phyloP scores from a whole-genome alignment of 2,329 filamentous ascomycete genomes.

The Trichoderma koningiopsis region DNA sequence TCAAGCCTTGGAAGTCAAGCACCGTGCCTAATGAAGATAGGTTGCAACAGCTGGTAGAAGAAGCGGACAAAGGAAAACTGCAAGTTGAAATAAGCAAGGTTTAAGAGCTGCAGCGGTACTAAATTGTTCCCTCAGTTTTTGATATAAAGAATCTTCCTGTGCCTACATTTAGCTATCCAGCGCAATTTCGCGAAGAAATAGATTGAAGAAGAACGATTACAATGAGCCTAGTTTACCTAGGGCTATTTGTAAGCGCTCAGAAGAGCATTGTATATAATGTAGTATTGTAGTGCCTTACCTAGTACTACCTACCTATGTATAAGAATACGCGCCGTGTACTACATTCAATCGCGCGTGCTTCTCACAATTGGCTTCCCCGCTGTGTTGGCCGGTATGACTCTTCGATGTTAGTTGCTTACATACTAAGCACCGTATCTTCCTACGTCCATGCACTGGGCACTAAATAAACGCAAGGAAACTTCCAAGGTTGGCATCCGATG shows the following conservation, averaged over 20 bases:
- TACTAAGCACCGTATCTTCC: neutral
- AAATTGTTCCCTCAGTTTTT: neutral
- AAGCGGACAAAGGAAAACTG: conserved; percentile 7
- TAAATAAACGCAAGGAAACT: neutral
- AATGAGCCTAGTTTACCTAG: neutral
- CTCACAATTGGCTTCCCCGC: too few relatives aligned
- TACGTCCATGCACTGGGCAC: neutral
- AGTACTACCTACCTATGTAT: too few relatives aligned
- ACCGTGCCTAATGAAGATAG: neutral
- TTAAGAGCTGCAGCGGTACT: neutral
- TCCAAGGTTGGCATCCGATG: neutral
- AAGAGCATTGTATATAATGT: too few relatives aligned
- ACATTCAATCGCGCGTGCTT: too few relatives aligned
- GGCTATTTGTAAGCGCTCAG: neutral
- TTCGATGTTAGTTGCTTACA: neutral
- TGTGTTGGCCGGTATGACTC: neutral
- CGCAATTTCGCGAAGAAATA: neutral
- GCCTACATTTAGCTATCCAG: too few relatives aligned
- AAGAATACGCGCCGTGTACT: neutral
- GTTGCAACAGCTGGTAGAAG: neutral
- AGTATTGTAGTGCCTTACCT: too few relatives aligned
- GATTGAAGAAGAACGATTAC: neutral
- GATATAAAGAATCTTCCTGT: neutral
- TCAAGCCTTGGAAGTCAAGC: conserved; percentile 10
- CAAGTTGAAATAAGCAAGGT: neutral